Conservation (phyloP, 306 rosid genomes). For the Acacia crassicarpa region DNA sequence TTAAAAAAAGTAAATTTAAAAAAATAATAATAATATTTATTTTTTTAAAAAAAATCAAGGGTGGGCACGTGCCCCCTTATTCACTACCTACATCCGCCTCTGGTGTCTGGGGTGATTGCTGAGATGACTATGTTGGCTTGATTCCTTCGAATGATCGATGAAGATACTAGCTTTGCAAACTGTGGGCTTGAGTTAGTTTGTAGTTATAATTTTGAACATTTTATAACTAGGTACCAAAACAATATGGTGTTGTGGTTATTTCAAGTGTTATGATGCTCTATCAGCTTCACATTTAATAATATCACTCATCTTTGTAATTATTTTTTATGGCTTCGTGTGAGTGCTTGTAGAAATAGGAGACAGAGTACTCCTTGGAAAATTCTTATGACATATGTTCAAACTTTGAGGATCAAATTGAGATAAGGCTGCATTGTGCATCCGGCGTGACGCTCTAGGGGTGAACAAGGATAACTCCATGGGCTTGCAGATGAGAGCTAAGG, state of each 20-base stretch:
- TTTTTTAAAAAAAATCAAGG: too few relatives aligned
- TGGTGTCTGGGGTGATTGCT: background rate
- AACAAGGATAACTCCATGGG: too few relatives aligned
- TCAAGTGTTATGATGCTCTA: background rate
- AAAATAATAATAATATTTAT: too few relatives aligned
- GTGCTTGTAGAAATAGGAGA: background rate
- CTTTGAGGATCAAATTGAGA: background rate
- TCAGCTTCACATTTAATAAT: background rate
- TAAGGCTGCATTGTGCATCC: too few relatives aligned
- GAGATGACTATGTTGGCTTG: background rate
- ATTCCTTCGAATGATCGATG: background rate
- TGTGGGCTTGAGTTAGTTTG: background rate
- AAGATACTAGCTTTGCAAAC: background rate
- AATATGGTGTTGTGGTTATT: background rate
- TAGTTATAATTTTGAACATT: background rate
- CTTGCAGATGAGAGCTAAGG: too few relatives aligned
- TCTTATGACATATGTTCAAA: background rate
- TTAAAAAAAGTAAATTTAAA: too few relatives aligned
- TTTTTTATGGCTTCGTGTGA: background rate
- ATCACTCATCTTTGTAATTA: background rate
- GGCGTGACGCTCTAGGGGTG: too few relatives aligned
- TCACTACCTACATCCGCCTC: too few relatives aligned
- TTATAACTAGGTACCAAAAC: background rate
- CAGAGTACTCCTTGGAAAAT: background rate
- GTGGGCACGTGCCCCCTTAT: too few relatives aligned